Percentiles rank a stretch among this genome's conserved stretches.
phyloP scores from a whole-genome alignment of 495 filamentous ascomycete genomes.

The Cercophora sp. region DNA sequence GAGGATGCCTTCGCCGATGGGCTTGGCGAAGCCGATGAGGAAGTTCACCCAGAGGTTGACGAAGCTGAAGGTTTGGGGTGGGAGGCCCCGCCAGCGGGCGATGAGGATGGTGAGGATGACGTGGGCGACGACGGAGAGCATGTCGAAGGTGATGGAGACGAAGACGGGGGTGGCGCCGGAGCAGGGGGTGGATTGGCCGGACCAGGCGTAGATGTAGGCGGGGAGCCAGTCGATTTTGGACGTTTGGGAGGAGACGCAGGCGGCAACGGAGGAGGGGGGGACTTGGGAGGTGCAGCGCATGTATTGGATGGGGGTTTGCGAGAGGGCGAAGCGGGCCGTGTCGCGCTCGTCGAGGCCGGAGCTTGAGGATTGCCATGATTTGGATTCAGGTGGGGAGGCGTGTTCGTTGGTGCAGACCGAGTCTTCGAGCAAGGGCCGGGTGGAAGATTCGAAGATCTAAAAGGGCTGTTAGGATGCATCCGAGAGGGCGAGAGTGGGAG shows the following conservation, averaged over 20 bases:
- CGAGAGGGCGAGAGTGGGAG: neutral
- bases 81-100: neutral
- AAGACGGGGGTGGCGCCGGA: neutral
- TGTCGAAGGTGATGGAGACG: neutral
- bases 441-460: neutral
- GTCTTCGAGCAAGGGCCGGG: neutral
- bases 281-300: slow-evolving; percentile 1
- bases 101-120: neutral
- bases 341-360: neutral
- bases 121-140: neutral
- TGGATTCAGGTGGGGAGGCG: neutral
- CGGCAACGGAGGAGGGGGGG: neutral
- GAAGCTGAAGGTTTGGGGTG: neutral
- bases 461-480: neutral
- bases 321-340: neutral
- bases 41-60: neutral
- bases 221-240: neutral
- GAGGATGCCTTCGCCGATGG: neutral
- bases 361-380: neutral
- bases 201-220: neutral
- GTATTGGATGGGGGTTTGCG: neutral
- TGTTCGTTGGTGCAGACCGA: neutral
- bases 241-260: neutral
- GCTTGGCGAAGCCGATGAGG: neutral
- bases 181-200: neutral